Evolutionary conservation across 2,329 filamentous ascomycete species (phyloP).

Genomic region (Aspergillus pseudotamarii): DNA sequence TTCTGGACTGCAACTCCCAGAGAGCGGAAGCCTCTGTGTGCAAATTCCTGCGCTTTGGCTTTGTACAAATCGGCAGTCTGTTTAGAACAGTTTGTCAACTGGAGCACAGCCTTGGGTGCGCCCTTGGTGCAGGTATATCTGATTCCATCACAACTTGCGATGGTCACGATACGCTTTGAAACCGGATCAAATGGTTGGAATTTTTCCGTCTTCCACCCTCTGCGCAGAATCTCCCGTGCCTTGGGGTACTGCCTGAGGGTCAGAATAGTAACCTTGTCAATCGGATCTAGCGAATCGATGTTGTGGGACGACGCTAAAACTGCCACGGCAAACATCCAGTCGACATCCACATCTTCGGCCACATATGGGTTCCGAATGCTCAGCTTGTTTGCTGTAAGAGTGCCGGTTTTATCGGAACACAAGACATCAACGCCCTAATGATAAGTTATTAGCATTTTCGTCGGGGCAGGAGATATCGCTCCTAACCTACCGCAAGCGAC

Average conservation of each 20-base stretch:
- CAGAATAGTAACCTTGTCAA: conserved; percentile 77
- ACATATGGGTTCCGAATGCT: conserved; percentile 77
- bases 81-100: conserved; percentile 67
- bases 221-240: conserved; percentile 71
- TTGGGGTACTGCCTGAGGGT: conserved; percentile 75
- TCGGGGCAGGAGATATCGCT: neutral
- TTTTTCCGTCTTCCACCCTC: conserved; percentile 75
- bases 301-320: conserved; percentile 78
- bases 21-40: conserved; percentile 76
- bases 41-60: conserved; percentile 73
- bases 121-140: conserved; percentile 76
- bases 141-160: conserved; percentile 69
- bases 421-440: conserved; percentile 69
- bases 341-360: conserved; percentile 73
- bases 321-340: conserved; percentile 83
- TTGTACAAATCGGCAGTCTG: conserved; percentile 68
- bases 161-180: conserved; percentile 75
- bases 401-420: conserved; percentile 82
- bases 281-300: conserved; percentile 74
- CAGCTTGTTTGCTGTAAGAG: conserved; percentile 64
- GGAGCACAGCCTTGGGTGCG: conserved; percentile 73
- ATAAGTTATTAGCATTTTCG: neutral
- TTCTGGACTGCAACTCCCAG: conserved; percentile 78
- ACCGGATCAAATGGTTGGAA: conserved; percentile 74
- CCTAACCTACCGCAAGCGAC: conserved; percentile 61